Base-by-base conservation (phyloP, 169 alveolate species). In the Eimeria necatrix region DNA sequence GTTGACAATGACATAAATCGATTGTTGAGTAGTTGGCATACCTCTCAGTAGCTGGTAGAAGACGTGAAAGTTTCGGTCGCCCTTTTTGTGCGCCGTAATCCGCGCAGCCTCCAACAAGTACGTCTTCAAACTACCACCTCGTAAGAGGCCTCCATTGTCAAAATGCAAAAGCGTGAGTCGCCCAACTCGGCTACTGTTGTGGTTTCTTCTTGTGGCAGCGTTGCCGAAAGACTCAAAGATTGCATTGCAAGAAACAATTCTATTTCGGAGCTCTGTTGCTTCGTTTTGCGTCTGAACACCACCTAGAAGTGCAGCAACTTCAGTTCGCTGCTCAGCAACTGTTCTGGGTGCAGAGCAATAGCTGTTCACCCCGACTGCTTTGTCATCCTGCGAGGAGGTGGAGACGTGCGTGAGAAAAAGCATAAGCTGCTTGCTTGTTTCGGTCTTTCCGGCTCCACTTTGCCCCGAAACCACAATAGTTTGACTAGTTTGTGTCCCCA, bases 391-490 rank as follows among this genome's bases (percentile, higher is more conserved):
- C 14, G 89, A 24, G 46, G 89, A 52, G 20, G 64, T 52, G 4
- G 70, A 26, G 26, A 59, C 91, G 20, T 76, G 70, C 1, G 96
- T 91, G 41, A 94, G 88, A 78, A 91, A 96, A 26, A 68, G 94
- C 96, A 94, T 96, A 48, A 95, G 71, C 93, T 91, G 83, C 80
- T 96, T 96, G 51, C 99, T 99, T 59, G 99, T 98, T 97, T 99
- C 99, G 3, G 99, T 99, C 97, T 99, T 99, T 12, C 99, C 99
- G 12, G 99, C 99, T 0, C 99, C 99, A 78, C 99, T 98, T 96
- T 99, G 99, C 1, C 99, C 99, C n/a, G 99, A 98, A 84, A 99
- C 99, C 61, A 99, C 99, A 49, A 99, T 98, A 22, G 99, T 98
- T 93, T 99, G 99, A 89, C 89, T 85, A 61, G n/a, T n/a, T 41